Evolutionary conservation across 2,329 filamentous ascomycete genomes (phyloP).

Genomic region (Knoxdaviesia proteae): DNA sequence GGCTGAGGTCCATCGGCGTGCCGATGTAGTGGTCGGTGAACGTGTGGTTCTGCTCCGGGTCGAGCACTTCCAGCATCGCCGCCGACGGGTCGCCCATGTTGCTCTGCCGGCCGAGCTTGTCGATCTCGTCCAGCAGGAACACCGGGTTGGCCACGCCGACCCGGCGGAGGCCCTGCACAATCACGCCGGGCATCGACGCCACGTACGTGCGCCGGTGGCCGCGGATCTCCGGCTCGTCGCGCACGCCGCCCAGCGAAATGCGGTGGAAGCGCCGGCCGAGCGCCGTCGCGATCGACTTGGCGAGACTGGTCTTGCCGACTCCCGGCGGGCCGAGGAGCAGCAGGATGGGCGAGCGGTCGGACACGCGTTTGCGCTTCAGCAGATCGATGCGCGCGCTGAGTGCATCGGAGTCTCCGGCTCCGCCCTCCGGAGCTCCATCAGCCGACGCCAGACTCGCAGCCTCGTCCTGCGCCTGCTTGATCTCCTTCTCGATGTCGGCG

Average conservation of each 20-base stretch:
- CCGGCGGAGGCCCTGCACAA: slow-evolving; percentile 87
- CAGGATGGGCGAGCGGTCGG: slow-evolving; percentile 90
- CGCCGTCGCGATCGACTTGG: slow-evolving; percentile 78
- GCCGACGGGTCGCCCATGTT: slow-evolving; percentile 91
- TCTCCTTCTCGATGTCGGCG: slow-evolving; percentile 59
- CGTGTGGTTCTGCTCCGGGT: slow-evolving; percentile 88
- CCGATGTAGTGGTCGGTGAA: slow-evolving; percentile 95
- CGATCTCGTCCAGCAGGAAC: slow-evolving; percentile 89
- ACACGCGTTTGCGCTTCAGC: slow-evolving; percentile 62
- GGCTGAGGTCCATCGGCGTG: slow-evolving; percentile 86
- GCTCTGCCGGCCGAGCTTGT: slow-evolving; percentile 82
- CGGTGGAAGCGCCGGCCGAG: slow-evolving; percentile 90
- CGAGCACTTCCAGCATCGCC: slow-evolving; percentile 92
- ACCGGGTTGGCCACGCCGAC: slow-evolving; percentile 91
- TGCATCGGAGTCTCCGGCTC: slow-evolving; percentile 14
- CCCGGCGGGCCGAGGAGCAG: slow-evolving; percentile 84
- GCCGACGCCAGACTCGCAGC: slow-evolving; percentile 12
- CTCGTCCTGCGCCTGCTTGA: slow-evolving; percentile 43
- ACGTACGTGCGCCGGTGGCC: slow-evolving; percentile 92
- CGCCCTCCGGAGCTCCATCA: slow-evolving; percentile 21
- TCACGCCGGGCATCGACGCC: slow-evolving; percentile 91
- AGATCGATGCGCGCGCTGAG: slow-evolving; percentile 46
- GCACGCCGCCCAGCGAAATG: slow-evolving; percentile 85
- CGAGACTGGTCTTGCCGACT: slow-evolving; percentile 87
- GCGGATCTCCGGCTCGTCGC: slow-evolving; percentile 91